Evolutionary conservation across 257 asterid species (phyloP), one percentile per base, ranked within the genome.

Genomic region (Capsicum chinense): DNA sequence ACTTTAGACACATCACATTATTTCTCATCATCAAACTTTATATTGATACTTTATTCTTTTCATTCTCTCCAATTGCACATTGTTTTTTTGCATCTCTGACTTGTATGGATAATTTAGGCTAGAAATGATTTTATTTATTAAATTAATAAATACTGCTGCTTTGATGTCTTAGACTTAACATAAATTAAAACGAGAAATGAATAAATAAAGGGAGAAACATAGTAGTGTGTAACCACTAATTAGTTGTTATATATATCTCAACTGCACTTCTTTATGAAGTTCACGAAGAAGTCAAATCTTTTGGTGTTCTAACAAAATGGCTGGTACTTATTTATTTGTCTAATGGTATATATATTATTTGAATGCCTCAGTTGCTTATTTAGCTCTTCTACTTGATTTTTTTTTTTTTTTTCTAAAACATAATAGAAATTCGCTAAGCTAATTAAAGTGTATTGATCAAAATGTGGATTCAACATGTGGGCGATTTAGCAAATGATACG

Each of bases 231-330:
- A 48, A 52, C 63, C 81, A 76, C 39, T 19, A 67, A 39, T 11
- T 8, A 69, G 33, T 42, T 69, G 56, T 69, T 69, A 26, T 26
- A 26, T 26, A 26, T 39, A 76, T 21, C 47, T 13, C 14, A 13
- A 9, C 44, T 74, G 19, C 42, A 19, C 21, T 12, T 21, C 3
- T 19, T 74, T 48, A 21, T 73, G 59, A 19, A 19, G 19, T 19
- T 73, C 50, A 15, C 39, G 78, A 39, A 67, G 74, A 67, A 69
- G 78, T 69, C 79, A 69, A 69, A 69, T 4, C 78, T 39, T 68
- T 69, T 8, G 54, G 56, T 39, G 8, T 33, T 69, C 56, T 8
- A 39, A 26, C 54, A 69, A 8, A 63, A 39, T 39, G 56, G 7
- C 33, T 7, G 2, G 52, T 37, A 68, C 54, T 37, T 39, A 15